Conservation (phyloP, 2,329 filamentous ascomycete genomes). For the Alternaria ventricosa region DNA sequence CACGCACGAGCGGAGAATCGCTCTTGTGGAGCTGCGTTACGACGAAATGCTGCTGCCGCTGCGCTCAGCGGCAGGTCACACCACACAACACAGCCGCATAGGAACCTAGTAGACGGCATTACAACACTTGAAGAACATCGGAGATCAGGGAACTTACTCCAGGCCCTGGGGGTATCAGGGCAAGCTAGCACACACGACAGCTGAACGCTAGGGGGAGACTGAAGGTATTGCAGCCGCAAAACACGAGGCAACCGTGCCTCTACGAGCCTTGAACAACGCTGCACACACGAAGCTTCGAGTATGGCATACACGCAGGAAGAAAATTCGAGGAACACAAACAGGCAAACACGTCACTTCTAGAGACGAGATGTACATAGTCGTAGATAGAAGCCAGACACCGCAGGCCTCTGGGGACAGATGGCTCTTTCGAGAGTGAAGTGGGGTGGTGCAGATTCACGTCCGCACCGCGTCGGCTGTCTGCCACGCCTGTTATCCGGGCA, state of each 20-base stretch:
- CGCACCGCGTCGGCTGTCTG: constrained; percentile 16
- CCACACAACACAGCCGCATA: background rate
- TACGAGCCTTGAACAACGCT: background rate
- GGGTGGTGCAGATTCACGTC: constrained; percentile 15
- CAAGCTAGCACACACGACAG: constrained; percentile 7
- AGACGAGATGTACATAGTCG: constrained; percentile 1
- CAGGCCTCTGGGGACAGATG: constrained; percentile 13
- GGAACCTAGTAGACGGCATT: constrained; percentile 10
- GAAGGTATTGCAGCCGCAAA: constrained; percentile 18
- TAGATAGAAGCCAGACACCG: constrained; percentile 5
- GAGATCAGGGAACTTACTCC: background rate
- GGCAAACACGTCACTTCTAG: constrained; percentile 3
- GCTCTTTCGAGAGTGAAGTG: constrained; percentile 4
- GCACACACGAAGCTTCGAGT: background rate
- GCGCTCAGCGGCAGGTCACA: background rate
- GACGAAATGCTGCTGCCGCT: background rate
- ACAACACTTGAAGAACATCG: constrained; percentile 8
- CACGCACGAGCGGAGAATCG: background rate
- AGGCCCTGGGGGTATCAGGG: background rate
- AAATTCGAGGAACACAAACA: background rate
- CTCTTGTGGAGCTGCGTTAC: background rate
- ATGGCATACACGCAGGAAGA: constrained; percentile 12
- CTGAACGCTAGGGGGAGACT: constrained; percentile 7
- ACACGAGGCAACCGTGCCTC: background rate
- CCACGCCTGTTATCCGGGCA: constrained; percentile 11